Conservation (phyloP, 1,284 basidiomycete genomes). For the Hortiboletus rubellus region DNA sequence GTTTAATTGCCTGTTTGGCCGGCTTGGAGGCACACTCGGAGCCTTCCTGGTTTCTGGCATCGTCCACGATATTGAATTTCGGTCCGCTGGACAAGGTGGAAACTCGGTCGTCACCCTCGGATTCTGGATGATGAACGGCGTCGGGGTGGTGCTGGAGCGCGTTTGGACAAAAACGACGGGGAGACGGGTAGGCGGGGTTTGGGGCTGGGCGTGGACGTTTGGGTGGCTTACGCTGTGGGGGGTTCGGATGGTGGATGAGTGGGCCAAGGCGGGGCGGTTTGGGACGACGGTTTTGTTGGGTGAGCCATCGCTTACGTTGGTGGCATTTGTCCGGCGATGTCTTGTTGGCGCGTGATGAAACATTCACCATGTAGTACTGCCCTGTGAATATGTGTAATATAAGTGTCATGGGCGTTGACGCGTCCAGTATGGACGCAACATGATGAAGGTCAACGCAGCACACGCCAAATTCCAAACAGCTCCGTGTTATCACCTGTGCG, state of each 20-base stretch:
- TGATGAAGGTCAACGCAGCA: no score
- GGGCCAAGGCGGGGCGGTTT: conserved; percentile 44
- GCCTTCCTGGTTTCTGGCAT: conserved; percentile 54
- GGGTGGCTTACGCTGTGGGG: no score
- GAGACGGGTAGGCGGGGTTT: conserved; percentile 41
- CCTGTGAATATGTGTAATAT: no score
- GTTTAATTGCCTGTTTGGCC: conserved; percentile 41
- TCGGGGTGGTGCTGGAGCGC: conserved; percentile 52
- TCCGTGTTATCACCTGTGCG: not conserved
- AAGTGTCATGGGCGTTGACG: no score
- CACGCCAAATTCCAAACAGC: not conserved
- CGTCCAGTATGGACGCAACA: no score
- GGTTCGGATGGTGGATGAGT: conserved; percentile 39
- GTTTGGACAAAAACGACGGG: conserved; percentile 44
- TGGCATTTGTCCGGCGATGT: conserved; percentile 1
- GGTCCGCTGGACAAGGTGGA: conserved; percentile 55
- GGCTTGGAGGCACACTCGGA: conserved; percentile 29
- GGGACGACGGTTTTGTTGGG: conserved; percentile 13
- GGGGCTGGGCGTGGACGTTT: conserved; percentile 42
- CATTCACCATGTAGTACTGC: no score
- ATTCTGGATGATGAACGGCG: conserved; percentile 40
- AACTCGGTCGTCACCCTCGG: conserved; percentile 36
- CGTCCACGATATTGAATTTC: conserved; percentile 55
- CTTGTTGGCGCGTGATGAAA: not conserved
- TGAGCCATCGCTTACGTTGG: conserved; percentile 13